Evolutionary conservation across 2,329 filamentous ascomycete genomes (phyloP), one percentile per base, ranked within the genome.

Genomic region (Claviceps sorghi): DNA sequence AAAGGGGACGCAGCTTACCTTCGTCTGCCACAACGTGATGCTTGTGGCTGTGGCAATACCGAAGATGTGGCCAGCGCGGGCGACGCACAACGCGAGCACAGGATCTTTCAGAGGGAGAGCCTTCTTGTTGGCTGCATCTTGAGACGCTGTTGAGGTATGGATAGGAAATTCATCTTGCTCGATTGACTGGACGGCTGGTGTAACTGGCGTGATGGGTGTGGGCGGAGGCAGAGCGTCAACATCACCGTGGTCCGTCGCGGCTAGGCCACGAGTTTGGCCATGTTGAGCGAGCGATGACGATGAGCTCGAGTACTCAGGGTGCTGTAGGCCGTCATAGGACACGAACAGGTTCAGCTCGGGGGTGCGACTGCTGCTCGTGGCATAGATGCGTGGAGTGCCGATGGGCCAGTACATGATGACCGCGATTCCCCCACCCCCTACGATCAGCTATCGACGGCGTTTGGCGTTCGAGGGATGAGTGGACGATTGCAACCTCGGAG

Each of bases 21-120:
- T 91, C 52, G 88, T 91, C 71, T 98, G 93, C 93, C 93, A 98
- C 58, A 98, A 77, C n/a, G 86, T 88, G 66, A 98, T 80, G 13
- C 86, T 86, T 2, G 86, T 86, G 5, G 79, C 72, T 1, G 91
- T 96, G 63, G 96, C 88, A 47, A 88, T 88, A 50, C 87, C 87
- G 69, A 98, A 96, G 56, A 81, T 71, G 61, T 90, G 84, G 42
- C 90, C 90, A 52, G 79, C 83, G 45, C 90, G 81, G 2, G 90
- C 86, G 42, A 89, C 79, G 57, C 82, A 81, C 51, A 95, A 72
- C 7, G 86, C 86, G 56, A 88, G 71, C 52, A 96, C 80, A 22
- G 77, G 79, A 63, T 85, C 84, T 62, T 73, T 79, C 46, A 68
- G 63, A 19, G 72, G 75, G 58, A 76, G 70, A 50, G 61, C 54